These are phyloP conservation scores for Barbarea vulgaris DNA, from an alignment of 345 rosid genomes.

Conservation along the genomic window DNA sequence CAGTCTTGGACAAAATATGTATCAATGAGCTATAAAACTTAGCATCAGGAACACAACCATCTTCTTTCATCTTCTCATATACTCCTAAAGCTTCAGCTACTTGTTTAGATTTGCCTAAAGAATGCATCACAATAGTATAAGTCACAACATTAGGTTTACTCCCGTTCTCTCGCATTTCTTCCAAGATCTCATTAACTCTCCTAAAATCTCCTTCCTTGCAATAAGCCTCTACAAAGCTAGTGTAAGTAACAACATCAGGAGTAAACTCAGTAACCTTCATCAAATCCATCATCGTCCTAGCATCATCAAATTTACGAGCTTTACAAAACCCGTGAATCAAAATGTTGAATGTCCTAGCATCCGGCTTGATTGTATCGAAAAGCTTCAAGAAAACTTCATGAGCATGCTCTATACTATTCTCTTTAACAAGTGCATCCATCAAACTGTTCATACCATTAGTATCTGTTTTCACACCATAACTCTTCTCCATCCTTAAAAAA, in stretches of 20 bases:
- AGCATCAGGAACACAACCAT: constrained; percentile 66
- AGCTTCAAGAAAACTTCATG: constrained; percentile 39
- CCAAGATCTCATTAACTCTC: constrained; percentile 53
- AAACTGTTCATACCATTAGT: constrained; percentile 52
- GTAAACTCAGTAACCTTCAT: constrained; percentile 55
- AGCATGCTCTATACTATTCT: constrained; percentile 70
- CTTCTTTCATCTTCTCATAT: constrained; percentile 70
- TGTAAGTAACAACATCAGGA: constrained; percentile 65
- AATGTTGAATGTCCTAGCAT: constrained; percentile 53
- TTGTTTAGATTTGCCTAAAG: constrained; percentile 69
- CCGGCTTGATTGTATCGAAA: constrained; percentile 43
- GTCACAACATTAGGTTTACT: constrained; percentile 62
- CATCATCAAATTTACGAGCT: constrained; percentile 61
- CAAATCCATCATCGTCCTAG: constrained; percentile 59
- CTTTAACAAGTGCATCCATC: constrained; percentile 85
- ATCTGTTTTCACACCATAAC: constrained; percentile 55
- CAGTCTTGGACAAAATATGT: constrained; percentile 61
- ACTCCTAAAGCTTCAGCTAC: constrained; percentile 64
- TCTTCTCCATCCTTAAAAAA: constrained; percentile 56
- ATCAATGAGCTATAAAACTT: constrained; percentile 69
- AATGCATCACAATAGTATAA: constrained; percentile 72
- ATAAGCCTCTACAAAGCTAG: constrained; percentile 70
- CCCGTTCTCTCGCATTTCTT: constrained; percentile 70
- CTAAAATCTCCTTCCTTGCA: constrained; percentile 70
- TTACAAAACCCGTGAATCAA: constrained; percentile 84